Base-by-base conservation (phyloP, 441 rosid species). In the Jatropha multifida region DNA sequence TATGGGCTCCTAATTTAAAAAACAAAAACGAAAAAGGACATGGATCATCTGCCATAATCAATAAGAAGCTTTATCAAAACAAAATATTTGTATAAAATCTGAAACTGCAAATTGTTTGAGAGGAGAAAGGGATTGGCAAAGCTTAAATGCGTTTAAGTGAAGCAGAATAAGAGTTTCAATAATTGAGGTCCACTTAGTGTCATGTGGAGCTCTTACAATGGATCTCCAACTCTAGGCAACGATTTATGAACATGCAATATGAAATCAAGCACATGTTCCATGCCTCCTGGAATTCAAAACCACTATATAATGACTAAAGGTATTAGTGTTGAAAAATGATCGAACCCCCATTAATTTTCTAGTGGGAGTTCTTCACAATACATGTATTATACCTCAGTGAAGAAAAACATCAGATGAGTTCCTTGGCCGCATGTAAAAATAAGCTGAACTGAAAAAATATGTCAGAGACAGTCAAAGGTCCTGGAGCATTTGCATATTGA, bases 121-220 rank as follows among this genome's bases (percentile, higher is more conserved):
- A 41, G 6, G 69, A 41, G 20, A 63, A 37, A 37, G 23, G 48
- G 26, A 11, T 15, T 32, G 67, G 23, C 48, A 38, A 65, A 42
- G 13, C n/a, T 37, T 75, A 26, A 15, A 60, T 60, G 78, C 78
- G 60, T 75, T 48, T 38, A 75, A 68, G 46, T 68, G 26, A 74
- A 66, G 77, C 77, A 42, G 3, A 48, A 49, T 7, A 41, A 41
- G 27, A 46, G 27, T 26, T 42, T 55, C 9, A 18, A 17, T 37
- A 52, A 26, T 46, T 18, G 13, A 17, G 23, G 15, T 60, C 56
- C 14, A 58, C 13, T 40, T 20, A 40, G 52, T 10, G 51, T 67
- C 12, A 4, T 18, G 4, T 11, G 17, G n/a, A 27, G 11, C 6
- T 46, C 14, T 4, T 32, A 46, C 68, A 41, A 44, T 38, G 49